phyloP scores from a whole-genome alignment of 306 rosid genomes.

The Castanea mollissima region DNA sequence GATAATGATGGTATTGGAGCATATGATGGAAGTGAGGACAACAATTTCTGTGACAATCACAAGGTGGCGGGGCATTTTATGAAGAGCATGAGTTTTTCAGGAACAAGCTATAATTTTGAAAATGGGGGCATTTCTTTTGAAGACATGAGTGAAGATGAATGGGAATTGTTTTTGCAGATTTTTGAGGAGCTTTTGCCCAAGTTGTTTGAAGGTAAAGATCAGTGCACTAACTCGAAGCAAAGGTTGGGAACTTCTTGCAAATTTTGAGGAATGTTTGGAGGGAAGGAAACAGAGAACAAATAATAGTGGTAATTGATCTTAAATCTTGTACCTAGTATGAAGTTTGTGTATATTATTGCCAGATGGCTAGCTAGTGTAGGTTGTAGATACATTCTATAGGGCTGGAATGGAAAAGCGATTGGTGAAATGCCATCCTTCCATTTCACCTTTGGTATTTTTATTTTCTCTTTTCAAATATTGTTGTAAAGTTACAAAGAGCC shows the following conservation, averaged over 20 bases:
- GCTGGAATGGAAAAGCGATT: conserved; percentile 55
- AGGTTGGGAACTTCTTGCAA: conserved; percentile 52
- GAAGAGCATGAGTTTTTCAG: conserved; percentile 39
- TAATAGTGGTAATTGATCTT: conserved; percentile 21
- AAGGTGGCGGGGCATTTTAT: conserved; percentile 14
- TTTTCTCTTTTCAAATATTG: not conserved
- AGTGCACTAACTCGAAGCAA: conserved; percentile 41
- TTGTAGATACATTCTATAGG: conserved; percentile 43
- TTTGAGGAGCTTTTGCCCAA: conserved; percentile 52
- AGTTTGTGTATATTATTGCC: conserved; percentile 40
- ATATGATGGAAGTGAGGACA: not conserved
- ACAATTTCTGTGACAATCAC: not conserved
- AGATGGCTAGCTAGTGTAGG: conserved; percentile 28
- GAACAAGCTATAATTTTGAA: conserved; percentile 29
- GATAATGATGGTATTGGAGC: not conserved
- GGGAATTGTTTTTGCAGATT: conserved; percentile 62
- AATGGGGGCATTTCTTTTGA: conserved; percentile 54
- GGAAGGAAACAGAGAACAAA: conserved; percentile 9
- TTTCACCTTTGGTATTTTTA: conserved; percentile 20
- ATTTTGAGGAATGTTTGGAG: conserved; percentile 31
- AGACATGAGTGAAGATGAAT: conserved; percentile 57
- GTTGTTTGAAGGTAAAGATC: conserved; percentile 34
- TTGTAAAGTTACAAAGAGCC: not conserved
- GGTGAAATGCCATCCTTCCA: conserved; percentile 60
- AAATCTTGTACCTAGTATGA: conserved; percentile 6